phyloP scores from a whole-genome alignment of 139 green algal genomes.

The Edaphochlamys debaryana region DNA sequence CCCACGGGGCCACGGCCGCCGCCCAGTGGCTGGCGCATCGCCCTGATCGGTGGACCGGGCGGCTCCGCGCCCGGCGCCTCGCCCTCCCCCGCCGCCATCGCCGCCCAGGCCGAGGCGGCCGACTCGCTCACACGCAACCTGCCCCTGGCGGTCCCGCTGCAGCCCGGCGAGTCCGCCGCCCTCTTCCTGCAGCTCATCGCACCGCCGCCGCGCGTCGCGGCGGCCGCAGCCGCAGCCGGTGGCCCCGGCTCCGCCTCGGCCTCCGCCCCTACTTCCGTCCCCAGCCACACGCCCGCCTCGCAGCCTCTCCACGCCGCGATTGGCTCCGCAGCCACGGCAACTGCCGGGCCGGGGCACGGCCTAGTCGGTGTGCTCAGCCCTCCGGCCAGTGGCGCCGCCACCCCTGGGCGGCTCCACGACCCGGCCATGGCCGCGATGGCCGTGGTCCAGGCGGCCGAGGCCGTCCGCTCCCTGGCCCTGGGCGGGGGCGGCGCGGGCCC shows the following conservation, averaged over 20 bases:
- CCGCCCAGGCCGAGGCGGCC: background rate
- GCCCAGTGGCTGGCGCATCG: conserved; percentile 38
- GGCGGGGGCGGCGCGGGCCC: background rate
- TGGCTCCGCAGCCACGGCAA: background rate
- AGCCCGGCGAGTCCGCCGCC: conserved; percentile 41
- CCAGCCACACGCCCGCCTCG: no score
- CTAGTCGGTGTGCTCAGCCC: background rate
- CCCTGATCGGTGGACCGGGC: background rate
- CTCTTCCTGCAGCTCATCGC: conserved; percentile 49
- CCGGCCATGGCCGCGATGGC: background rate
- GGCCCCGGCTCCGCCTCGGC: no score
- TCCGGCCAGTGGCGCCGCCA: conserved; percentile 11
- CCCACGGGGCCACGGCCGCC: background rate
- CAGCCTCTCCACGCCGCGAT: background rate
- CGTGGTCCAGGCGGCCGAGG: conserved; percentile 12
- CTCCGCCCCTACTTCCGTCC: no score
- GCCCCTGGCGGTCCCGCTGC: conserved; percentile 44
- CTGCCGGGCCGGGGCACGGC: no score
- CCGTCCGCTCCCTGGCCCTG: conserved; percentile 1
- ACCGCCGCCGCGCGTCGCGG: conserved; percentile 32
- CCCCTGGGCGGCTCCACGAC: background rate
- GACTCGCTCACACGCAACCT: background rate
- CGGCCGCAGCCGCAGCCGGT: no score
- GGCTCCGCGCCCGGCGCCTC: background rate
- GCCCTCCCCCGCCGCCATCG: background rate